Conservation (phyloP, 2,329 filamentous ascomycete genomes). For the Xylaria sp. region DNA sequence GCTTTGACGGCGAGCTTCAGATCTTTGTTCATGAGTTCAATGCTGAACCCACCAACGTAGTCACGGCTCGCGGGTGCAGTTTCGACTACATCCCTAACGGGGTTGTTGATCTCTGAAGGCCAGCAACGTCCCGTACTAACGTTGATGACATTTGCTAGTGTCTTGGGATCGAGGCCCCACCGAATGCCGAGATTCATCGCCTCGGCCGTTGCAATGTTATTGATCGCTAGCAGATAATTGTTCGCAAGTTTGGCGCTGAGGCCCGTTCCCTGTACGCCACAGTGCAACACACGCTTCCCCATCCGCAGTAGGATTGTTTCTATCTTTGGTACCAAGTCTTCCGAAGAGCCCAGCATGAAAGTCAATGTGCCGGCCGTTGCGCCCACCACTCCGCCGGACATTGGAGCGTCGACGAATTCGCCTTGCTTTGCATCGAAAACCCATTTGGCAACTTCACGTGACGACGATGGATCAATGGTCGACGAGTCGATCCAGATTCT, state of each 20-base stretch:
- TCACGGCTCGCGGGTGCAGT: constrained; percentile 79
- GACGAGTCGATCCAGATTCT: constrained; percentile 95
- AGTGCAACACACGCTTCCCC: constrained; percentile 87
- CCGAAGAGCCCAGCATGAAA: constrained; percentile 89
- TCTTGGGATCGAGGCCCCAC: constrained; percentile 69
- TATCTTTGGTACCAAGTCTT: constrained; percentile 69
- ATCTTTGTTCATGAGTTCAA: constrained; percentile 85
- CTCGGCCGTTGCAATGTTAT: constrained; percentile 80
- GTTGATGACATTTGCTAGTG: constrained; percentile 88
- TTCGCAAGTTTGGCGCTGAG: constrained; percentile 95
- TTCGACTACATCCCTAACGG: constrained; percentile 84
- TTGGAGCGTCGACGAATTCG: constrained; percentile 91
- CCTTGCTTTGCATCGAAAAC: constrained; percentile 74
- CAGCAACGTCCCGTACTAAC: constrained; percentile 94
- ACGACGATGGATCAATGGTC: constrained; percentile 92
- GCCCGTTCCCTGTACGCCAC: constrained; percentile 85
- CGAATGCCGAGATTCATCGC: constrained; percentile 73
- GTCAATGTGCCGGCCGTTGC: constrained; percentile 88
- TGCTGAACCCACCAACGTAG: constrained; percentile 81
- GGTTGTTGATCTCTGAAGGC: constrained; percentile 96
- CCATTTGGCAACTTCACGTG: constrained; percentile 77
- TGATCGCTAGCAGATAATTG: constrained; percentile 94
- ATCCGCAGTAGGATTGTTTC: constrained; percentile 80
- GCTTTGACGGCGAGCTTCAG: constrained; percentile 78
- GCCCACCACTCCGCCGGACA: constrained; percentile 96